Base-by-base conservation (phyloP, 179 eudicot genomes). In the Spinacia oleracea region DNA sequence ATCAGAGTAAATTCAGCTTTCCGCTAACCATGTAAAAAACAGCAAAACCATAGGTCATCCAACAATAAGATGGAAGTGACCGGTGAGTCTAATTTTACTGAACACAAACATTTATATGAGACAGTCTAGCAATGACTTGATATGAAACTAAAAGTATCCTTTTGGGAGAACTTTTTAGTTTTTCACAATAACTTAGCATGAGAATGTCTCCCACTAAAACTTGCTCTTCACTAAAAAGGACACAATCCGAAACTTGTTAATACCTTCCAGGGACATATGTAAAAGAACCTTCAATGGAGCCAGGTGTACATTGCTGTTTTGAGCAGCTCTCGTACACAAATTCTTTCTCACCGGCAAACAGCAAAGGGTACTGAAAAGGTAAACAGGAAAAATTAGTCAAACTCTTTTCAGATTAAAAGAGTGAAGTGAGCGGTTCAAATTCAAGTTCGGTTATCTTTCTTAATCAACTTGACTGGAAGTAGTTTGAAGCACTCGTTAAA, bases 221-320 rank as follows among this genome's bases (percentile, higher is more conserved):
- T 51, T 51, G 23, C n/a, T 10, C 58, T 51, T 51, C 58, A 48
- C 0, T 4, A 59, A 59, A 59, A 59, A 29, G 65, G 65, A 1
- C 12, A 59, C 5, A 59, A 59, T 1, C 32, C 29, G 3, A 35
- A 35, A 6, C 59, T 35, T 40, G 73, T 9, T 51, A 81, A 74
- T 87, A 95, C 99, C 98, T 96, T 75, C 98, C 99, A 59, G 99
- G 98, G 64, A 93, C 84, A 79, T 89, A 92, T 50, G 91, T 93
- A 76, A 96, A 96, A 68, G 87, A 88, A 78, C 99, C 99, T 83
- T 96, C 99, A 20, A 90, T 80, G 65, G 97, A 96, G 29, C 98
- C 98, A 72, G 80, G 70, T 46, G 81, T 45, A 62, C 80, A 75
- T 27, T 74, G 77, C 56, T 84, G 81, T 72, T 76, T 18, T 35